phyloP scores from a whole-genome alignment of 2,329 filamentous ascomycete species.

The Arthrobotrys megalospora region DNA sequence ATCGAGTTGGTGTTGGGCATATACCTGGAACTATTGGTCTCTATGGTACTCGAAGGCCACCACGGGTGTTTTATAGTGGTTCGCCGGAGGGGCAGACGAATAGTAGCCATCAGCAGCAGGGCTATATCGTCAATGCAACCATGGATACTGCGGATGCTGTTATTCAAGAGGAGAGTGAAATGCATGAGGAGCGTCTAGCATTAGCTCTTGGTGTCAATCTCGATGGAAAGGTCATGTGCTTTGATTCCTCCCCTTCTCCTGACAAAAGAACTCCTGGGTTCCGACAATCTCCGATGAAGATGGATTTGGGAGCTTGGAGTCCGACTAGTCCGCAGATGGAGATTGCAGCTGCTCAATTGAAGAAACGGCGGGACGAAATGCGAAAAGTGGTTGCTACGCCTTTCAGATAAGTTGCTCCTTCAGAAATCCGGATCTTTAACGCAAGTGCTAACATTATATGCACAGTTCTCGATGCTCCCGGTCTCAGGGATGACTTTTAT shows the following conservation, averaged over 20 bases:
- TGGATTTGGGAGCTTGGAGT: conserved; percentile 45
- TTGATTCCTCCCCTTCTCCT: conserved; percentile 66
- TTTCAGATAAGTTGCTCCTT: conserved; percentile 72
- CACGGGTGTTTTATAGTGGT: conserved; percentile 12
- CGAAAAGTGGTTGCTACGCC: conserved; percentile 78
- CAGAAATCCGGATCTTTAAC: conserved; percentile 65
- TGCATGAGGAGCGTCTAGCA: conserved; percentile 82
- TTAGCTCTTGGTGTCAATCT: conserved; percentile 85
- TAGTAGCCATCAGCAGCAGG: conserved; percentile 15
- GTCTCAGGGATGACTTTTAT: conserved; percentile 94
- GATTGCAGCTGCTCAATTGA: conserved; percentile 44
- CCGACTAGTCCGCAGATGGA: conserved; percentile 57
- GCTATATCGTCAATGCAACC: conserved; percentile 71
- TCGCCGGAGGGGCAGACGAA: neutral
- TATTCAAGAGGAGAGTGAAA: conserved; percentile 75
- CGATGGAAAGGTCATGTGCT: conserved; percentile 76
- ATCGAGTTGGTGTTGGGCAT: conserved; percentile 33
- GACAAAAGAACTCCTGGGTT: conserved; percentile 66
- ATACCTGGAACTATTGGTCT: conserved; percentile 25
- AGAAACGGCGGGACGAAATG: conserved; percentile 64
- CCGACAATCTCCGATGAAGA: conserved; percentile 63
- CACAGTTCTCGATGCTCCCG: conserved; percentile 88
- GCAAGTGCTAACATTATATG: conserved; percentile 65
- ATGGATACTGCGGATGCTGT: conserved; percentile 71
- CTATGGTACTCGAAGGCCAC: conserved; percentile 47